Base-by-base conservation (phyloP, 805 yeast genomes). In the Candida alai region DNA sequence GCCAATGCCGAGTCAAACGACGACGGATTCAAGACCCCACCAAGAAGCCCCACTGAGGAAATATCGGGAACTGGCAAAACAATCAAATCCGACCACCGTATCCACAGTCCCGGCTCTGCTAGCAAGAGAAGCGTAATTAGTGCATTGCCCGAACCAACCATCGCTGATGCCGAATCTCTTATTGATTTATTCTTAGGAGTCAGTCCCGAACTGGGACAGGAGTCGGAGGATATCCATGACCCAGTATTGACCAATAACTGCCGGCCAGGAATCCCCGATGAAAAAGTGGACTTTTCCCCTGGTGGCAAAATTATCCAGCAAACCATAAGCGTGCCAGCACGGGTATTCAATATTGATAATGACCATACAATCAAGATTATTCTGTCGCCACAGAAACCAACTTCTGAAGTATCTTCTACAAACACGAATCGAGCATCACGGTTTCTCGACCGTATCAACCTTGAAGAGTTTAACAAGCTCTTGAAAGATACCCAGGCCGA, bases 401-500 rank as follows among this genome's bases (percentile, higher is more conserved):
- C 22, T 3, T 5, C 16, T 9, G 19, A 6, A 27, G 18, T 12
- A 14, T 11, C 4, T 12, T 26, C 32, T 11, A 22, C 21, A n/a
- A 15, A n/a, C 10, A 14, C 29, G 2, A 27, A 17, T 16, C 19
- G 34, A 17, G 15, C 15, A 4, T 32, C 35, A 12, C 11, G 20
- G 11, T 31, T 28, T 20, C 23, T 6, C 17, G 33, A 37, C 14
- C 9, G 3, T 23, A 15, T 22, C 15, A n/a, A 25, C 9, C 6
- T 14, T 6, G 20, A 32, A 19, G 25, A 26, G 6, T 30, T 38
- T 19, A 25, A 43, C 14, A 38, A 32, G 17, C 35, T 36, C 16
- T n/a, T 43, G 6, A 34, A 38, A 24, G 47, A 43, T 27, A 20
- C 30, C n/a, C 45, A 41, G 28, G n/a, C 22, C 9, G 41, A 37